These are phyloP conservation scores for Fusarium tricinctum DNA, from an alignment of 2,329 filamentous ascomycete species.

Conservation along the genomic window DNA sequence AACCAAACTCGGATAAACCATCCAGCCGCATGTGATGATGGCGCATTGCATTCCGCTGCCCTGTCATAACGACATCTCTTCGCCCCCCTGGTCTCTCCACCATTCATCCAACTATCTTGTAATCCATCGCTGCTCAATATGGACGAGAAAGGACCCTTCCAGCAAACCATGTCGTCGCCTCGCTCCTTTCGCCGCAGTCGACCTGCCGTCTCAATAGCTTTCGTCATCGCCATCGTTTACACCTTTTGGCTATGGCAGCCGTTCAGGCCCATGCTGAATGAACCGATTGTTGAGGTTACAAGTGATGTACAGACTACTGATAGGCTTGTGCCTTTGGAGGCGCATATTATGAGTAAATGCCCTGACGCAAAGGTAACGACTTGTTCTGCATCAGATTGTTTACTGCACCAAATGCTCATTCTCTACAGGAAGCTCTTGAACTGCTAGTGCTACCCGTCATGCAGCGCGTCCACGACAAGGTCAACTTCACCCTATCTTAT, in stretches of 20 bases:
- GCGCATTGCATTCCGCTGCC: conserved; percentile 28
- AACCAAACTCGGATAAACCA: conserved; percentile 37
- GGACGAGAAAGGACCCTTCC: conserved; percentile 51
- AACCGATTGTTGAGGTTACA: conserved; percentile 16
- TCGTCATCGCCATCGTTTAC: conserved; percentile 47
- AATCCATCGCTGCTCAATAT: conserved; percentile 38
- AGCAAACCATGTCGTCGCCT: conserved; percentile 43
- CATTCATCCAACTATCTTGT: not conserved
- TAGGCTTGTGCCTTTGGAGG: conserved; percentile 80
- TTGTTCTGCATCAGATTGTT: not conserved
- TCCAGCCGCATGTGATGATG: conserved; percentile 33
- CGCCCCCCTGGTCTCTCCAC: conserved; percentile 10
- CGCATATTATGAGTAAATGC: conserved; percentile 98
- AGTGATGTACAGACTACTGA: conserved; percentile 21
- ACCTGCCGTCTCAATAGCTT: conserved; percentile 41
- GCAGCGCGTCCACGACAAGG: conserved; percentile 83
- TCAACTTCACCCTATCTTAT: conserved; percentile 91
- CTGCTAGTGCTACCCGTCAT: conserved; percentile 88
- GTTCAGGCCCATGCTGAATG: conserved; percentile 27
- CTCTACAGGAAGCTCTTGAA: conserved; percentile 77
- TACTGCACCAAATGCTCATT: conserved; percentile 21
- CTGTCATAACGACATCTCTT: conserved; percentile 35
- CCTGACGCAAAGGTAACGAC: conserved; percentile 79
- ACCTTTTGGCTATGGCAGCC: conserved; percentile 50
- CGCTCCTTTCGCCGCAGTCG: conserved; percentile 47